These are phyloP conservation scores for Sporothrix variecibatus DNA, from an alignment of 2,329 filamentous ascomycete species.

Conservation along the genomic window DNA sequence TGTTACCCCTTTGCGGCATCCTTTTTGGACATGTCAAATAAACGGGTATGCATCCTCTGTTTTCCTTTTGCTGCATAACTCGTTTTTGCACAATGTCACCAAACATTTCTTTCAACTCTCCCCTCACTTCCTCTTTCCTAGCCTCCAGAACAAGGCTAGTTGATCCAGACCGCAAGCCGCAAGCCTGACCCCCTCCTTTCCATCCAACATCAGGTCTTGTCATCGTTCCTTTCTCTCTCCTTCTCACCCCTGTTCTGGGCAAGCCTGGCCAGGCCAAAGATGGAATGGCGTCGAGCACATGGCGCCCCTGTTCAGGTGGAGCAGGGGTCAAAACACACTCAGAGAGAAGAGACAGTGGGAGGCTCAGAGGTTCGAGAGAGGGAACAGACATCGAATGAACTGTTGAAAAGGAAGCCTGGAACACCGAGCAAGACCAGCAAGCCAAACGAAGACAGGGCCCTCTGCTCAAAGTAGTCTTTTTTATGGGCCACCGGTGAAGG, in stretches of 20 bases:
- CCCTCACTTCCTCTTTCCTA: neutral
- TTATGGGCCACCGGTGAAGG: conserved; percentile 14
- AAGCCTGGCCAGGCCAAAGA: conserved; percentile 21
- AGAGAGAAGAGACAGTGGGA: neutral
- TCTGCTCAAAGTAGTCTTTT: neutral
- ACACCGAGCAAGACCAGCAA: neutral
- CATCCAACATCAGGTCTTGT: neutral
- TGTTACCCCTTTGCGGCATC: neutral
- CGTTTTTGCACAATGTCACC: neutral
- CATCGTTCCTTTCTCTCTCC: neutral
- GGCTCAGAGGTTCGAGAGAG: neutral
- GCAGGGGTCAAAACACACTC: neutral
- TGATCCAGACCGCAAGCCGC: neutral
- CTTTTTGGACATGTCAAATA: neutral
- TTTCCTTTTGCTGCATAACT: neutral
- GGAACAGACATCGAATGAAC: neutral
- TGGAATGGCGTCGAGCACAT: conserved; percentile 28
- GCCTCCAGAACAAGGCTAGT: neutral
- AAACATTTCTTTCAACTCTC: neutral
- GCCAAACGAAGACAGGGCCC: neutral
- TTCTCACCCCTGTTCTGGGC: neutral
- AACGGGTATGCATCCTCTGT: neutral
- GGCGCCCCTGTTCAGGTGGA: conserved; percentile 27
- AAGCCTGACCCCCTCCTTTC: neutral
- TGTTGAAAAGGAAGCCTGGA: neutral